These are phyloP conservation scores for Teratosphaeriaceae sp. DNA, from an alignment of 2,329 filamentous ascomycete genomes.

Conservation along the genomic window DNA sequence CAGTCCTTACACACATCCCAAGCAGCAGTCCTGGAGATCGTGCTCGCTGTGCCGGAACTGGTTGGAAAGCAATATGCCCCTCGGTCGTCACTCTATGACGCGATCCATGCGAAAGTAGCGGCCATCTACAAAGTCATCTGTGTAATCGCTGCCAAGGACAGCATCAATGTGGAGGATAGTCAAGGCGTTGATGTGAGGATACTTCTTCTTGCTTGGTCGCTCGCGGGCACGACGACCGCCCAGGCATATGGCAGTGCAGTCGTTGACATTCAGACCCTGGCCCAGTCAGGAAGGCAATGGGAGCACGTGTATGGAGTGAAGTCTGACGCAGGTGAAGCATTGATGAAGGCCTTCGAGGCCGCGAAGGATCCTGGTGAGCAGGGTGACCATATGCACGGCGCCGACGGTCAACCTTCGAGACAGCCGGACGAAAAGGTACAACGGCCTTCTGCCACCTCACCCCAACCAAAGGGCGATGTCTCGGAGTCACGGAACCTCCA, in stretches of 20 bases:
- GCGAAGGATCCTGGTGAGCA: conserved; percentile 25
- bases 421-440: too few relatives aligned
- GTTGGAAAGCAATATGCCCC: conserved; percentile 44
- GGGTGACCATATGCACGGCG: conserved; percentile 31
- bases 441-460: background rate
- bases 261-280: conserved; percentile 43
- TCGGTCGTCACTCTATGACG: conserved; percentile 55
- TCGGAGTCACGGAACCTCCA: conserved; percentile 32
- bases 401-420: too few relatives aligned
- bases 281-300: conserved; percentile 52
- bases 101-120: conserved; percentile 68
- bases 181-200: conserved; percentile 74
- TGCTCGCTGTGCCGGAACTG: conserved; percentile 58
- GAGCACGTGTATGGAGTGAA: conserved; percentile 58
- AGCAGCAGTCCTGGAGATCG: conserved; percentile 49
- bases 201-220: conserved; percentile 60
- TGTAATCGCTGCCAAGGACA: conserved; percentile 58
- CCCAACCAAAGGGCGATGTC: background rate
- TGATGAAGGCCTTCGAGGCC: conserved; percentile 44
- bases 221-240: conserved; percentile 23
- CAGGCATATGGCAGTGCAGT: conserved; percentile 41
- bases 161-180: conserved; percentile 57
- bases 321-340: conserved; percentile 55
- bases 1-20: conserved; percentile 24
- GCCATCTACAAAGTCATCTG: conserved; percentile 73